These are phyloP conservation scores for Exophiala mesophila DNA, from an alignment of 2,329 filamentous ascomycete genomes.

Conservation along the genomic window DNA sequence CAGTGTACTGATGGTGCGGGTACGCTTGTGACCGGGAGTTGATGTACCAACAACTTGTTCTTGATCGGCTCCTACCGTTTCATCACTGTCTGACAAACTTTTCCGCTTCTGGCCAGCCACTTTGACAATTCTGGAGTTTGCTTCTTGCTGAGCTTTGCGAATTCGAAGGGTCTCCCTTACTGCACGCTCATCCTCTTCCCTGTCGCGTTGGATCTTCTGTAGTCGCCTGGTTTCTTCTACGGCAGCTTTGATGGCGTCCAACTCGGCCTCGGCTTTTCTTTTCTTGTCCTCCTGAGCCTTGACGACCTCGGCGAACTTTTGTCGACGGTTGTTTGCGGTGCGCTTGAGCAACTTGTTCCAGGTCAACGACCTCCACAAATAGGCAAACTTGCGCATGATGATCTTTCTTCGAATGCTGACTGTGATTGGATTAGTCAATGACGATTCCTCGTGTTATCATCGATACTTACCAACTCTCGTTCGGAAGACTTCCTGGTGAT, in stretches of 20 bases:
- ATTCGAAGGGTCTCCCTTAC: constrained; percentile 12
- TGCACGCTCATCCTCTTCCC: constrained; percentile 11
- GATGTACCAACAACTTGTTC: constrained; percentile 1
- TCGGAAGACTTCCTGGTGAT: constrained; percentile 13
- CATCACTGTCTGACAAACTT: constrained; percentile 62
- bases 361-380: constrained; percentile 34
- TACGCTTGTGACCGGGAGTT: constrained; percentile 23
- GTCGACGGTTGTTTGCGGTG: constrained; percentile 34
- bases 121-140: constrained; percentile 5
- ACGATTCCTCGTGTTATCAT: no score
- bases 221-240: constrained; percentile 20
- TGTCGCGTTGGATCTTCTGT: constrained; percentile 8
- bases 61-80: constrained; percentile 73
- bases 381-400: constrained; percentile 34
- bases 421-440: constrained; percentile 14
- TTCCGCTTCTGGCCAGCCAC: constrained; percentile 26
- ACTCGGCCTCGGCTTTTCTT: constrained; percentile 21
- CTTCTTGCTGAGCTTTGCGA: constrained; percentile 5
- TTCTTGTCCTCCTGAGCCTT: constrained; percentile 22
- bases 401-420: constrained; percentile 29
- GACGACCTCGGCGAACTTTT: constrained; percentile 27
- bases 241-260: constrained; percentile 23
- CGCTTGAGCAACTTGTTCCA: constrained; percentile 33
- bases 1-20: constrained; percentile 22
- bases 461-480: constrained; percentile 17